phyloP scores from a whole-genome alignment of 1,139 yeast species.

The Sugiyamaella neomexicana region DNA sequence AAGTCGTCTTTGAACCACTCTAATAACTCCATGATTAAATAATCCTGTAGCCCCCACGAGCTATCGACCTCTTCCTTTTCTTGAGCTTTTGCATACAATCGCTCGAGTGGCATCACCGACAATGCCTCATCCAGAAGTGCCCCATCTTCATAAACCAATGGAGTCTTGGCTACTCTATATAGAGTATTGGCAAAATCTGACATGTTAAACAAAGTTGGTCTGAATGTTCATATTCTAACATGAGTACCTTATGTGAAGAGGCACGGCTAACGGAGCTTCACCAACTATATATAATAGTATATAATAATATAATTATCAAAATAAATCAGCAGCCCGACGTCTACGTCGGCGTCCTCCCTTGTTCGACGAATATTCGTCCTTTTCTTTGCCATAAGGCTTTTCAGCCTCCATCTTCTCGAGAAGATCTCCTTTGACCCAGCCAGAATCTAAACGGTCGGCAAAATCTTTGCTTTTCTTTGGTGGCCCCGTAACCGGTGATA shows the following conservation, averaged over 20 bases:
- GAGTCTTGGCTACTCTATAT: slow-evolving; percentile 23
- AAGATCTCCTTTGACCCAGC: slow-evolving; percentile 24
- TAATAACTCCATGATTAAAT: slow-evolving; percentile 64
- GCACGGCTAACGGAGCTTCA: neutral
- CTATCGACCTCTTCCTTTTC: slow-evolving; percentile 37
- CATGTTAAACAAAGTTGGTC: neutral
- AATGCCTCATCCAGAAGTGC: slow-evolving; percentile 43
- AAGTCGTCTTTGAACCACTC: slow-evolving; percentile 75
- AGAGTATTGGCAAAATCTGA: slow-evolving; percentile 15
- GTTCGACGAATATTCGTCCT: neutral
- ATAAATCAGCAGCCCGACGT: slow-evolving; percentile 25
- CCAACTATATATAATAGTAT: neutral
- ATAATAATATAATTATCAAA: slow-evolving; percentile 11
- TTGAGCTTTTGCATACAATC: slow-evolving; percentile 44
- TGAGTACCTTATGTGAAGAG: neutral
- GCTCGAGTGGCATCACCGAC: slow-evolving; percentile 42
- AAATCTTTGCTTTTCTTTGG: slow-evolving; percentile 11
- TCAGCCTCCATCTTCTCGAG: slow-evolving; percentile 12
- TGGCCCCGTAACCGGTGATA: neutral
- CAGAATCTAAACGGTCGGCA: slow-evolving; percentile 11
- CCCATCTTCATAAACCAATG: slow-evolving; percentile 42
- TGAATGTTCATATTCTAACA: neutral
- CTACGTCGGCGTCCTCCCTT: slow-evolving; percentile 4
- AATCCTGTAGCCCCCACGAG: slow-evolving; percentile 60
- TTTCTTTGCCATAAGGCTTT: neutral